A percentile compares a stretch with the other conserved stretches of the same genome.
Conservation (phyloP, 306 rosid genomes). For the Cyamopsis tetragonoloba region DNA sequence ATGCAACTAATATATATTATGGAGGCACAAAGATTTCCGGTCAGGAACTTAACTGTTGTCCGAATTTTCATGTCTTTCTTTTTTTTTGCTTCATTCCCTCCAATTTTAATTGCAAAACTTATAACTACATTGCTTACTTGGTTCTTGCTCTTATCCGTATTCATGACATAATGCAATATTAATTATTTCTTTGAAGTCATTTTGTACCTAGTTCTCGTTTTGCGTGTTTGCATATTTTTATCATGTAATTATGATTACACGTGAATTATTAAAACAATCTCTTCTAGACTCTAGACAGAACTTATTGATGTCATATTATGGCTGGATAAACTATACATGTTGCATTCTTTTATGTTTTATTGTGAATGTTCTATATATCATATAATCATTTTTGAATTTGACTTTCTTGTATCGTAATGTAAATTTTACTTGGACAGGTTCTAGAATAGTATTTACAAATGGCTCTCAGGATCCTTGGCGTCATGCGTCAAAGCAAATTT, state of each 20-base stretch:
- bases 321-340: neutral
- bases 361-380: neutral
- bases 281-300: neutral
- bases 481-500: slow-evolving; percentile 77
- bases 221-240: neutral
- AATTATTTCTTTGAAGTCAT: too few species aligned
- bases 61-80: neutral
- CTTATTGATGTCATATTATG: slow-evolving; percentile 3
- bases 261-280: neutral
- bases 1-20: slow-evolving; percentile 69
- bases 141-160: too few species aligned
- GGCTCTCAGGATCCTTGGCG: slow-evolving; percentile 99
- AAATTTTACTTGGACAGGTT: slow-evolving; percentile 54
- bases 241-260: neutral
- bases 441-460: slow-evolving; percentile 78
- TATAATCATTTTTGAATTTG: slow-evolving; percentile 7
- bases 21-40: slow-evolving; percentile 92
- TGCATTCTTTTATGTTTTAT: neutral
- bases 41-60: slow-evolving; percentile 14
- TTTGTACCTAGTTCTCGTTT: too few species aligned
- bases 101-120: too few species aligned
- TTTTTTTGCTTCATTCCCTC: neutral
- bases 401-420: slow-evolving; percentile 20
- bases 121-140: too few species aligned
- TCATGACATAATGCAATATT: too few species aligned